Evolutionary conservation across 192 early-diverging fungal genomes (phyloP).

Genomic region (Coemansia sp.): DNA sequence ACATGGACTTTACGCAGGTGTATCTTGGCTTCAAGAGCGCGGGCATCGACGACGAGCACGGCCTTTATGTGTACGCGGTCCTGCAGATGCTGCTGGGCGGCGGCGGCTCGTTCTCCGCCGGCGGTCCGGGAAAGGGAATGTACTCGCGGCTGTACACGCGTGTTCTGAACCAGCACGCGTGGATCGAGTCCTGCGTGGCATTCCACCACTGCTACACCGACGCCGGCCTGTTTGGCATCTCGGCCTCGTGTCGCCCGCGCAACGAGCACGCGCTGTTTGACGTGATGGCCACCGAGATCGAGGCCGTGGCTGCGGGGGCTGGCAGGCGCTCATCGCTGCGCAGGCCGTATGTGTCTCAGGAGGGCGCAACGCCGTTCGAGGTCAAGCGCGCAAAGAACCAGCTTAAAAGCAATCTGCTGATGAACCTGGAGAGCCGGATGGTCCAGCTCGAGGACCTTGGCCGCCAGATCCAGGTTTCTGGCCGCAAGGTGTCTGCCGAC

Average conservation of each 20-base stretch:
- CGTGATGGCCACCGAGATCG: slow-evolving; percentile 81
- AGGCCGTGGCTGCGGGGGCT: slow-evolving; percentile 57
- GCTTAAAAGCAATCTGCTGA: slow-evolving; percentile 86
- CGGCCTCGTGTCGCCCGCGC: slow-evolving; percentile 78
- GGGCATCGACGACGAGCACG: slow-evolving; percentile 72
- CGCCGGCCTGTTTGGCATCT: slow-evolving; percentile 90
- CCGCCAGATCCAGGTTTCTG: slow-evolving; percentile 75
- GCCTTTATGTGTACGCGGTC: slow-evolving; percentile 86
- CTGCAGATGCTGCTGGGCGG: slow-evolving; percentile 91
- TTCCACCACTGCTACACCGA: slow-evolving; percentile 92
- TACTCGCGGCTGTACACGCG: slow-evolving; percentile 95
- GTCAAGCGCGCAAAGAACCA: slow-evolving; percentile 93
- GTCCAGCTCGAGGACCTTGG: slow-evolving; percentile 96
- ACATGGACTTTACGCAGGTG: slow-evolving; percentile 77
- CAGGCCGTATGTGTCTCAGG: slow-evolving; percentile 34
- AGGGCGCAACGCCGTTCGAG: slow-evolving; percentile 55
- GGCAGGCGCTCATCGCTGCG: slow-evolving; percentile 25
- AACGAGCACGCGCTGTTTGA: slow-evolving; percentile 72
- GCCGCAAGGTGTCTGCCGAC: slow-evolving; percentile 67
- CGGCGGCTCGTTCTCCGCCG: slow-evolving; percentile 94
- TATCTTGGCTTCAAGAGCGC: slow-evolving; percentile 88
- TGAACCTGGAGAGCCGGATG: slow-evolving; percentile 90
- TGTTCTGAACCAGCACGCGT: slow-evolving; percentile 90
- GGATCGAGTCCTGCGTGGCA: slow-evolving; percentile 92
- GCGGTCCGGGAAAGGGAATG: slow-evolving; percentile 99